Evolutionary conservation across 73 alveolate genomes (phyloP).

Genomic region (Effrenium voratum): DNA sequence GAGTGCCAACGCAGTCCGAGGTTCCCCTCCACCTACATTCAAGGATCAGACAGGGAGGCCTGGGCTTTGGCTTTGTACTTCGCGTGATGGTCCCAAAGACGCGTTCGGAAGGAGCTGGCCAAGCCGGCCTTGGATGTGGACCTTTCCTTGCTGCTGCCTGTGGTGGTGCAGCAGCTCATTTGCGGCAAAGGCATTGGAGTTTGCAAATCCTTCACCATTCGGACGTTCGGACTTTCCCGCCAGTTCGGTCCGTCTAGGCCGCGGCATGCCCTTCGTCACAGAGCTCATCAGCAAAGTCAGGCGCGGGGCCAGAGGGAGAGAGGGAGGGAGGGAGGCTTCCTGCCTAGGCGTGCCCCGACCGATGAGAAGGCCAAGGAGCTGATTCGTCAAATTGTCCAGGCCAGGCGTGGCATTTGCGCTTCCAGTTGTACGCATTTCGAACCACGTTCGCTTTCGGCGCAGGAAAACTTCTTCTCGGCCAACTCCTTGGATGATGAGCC

Average conservation of each 20-base stretch:
- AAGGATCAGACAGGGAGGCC: conserved; percentile 2
- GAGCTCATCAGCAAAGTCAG: conserved; percentile 60
- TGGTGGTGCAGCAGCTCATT: conserved; percentile 55
- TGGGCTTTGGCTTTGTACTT: not conserved
- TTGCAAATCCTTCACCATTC: not conserved
- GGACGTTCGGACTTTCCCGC: not conserved
- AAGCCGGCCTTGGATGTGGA: conserved; percentile 75
- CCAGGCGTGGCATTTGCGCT: not conserved
- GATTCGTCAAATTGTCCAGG: conserved; percentile 61
- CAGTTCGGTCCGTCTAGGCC: conserved; percentile 8
- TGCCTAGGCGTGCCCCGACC: conserved; percentile 31
- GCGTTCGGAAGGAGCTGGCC: conserved; percentile 1
- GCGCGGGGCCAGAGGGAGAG: not conserved
- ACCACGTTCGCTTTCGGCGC: not conserved
- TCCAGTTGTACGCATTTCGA: too few species aligned
- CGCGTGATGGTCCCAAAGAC: not conserved
- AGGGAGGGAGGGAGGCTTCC: not conserved
- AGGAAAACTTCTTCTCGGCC: conserved; percentile 6
- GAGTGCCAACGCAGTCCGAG: too few species aligned
- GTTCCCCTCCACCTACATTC: conserved; percentile 75
- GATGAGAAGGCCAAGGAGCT: conserved; percentile 67
- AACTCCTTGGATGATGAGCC: not conserved
- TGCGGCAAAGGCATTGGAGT: conserved; percentile 51
- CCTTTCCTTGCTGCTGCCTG: conserved; percentile 36
- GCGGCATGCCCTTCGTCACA: conserved; percentile 55